Evolutionary conservation across 305 asterid species (phyloP), one percentile per base, ranked within the genome.

Genomic region (Fraxinus sp.): DNA sequence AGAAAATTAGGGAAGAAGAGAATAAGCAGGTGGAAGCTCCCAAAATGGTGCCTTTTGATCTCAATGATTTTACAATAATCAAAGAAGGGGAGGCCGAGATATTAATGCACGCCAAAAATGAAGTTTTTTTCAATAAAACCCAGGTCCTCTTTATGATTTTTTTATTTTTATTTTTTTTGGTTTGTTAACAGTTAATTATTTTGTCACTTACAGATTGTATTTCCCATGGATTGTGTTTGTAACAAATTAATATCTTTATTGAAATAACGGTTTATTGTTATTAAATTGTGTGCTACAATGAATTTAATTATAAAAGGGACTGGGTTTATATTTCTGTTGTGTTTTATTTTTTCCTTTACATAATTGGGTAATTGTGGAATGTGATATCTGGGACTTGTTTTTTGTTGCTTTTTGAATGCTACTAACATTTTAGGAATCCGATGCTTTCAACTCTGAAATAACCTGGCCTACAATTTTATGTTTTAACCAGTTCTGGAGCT

Each of bases 71-170:
- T 79, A 86, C 88, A 26, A 80, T 95, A 28, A 88, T 95, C 82
- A 93, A 92, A 84, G 98, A 96, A 87, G 99, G 98, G 62, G 97
- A 96, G 84, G 98, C 98, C 57, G 98, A 95, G 94, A 93, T 96
- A 83, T 85, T 96, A 52, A 95, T 95, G 99, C 98, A 90, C 88
- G 87, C 93, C 46, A 92, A 92, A 74, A 96, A 96, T 82, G 90
- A 87, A 91, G 99, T 95, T 83, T 96, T 96, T 83, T 96, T 84
- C 86, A 96, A 96, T 88, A 95, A 92, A 82, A 87, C 98, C 13
- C 99, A 96, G 98, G 98, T 96, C 55, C 62, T 78, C 30, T 26
- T 41, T 35, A 16, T n/a, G 24, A 55, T 55, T 70, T 77, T 77
- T 0, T 77, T 4, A 13, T n/a, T n/a, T 62, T 32, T 22, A 6